These are phyloP conservation scores for Trichoderma semiorbis DNA, from an alignment of 2,329 filamentous ascomycete genomes.

Conservation along the genomic window DNA sequence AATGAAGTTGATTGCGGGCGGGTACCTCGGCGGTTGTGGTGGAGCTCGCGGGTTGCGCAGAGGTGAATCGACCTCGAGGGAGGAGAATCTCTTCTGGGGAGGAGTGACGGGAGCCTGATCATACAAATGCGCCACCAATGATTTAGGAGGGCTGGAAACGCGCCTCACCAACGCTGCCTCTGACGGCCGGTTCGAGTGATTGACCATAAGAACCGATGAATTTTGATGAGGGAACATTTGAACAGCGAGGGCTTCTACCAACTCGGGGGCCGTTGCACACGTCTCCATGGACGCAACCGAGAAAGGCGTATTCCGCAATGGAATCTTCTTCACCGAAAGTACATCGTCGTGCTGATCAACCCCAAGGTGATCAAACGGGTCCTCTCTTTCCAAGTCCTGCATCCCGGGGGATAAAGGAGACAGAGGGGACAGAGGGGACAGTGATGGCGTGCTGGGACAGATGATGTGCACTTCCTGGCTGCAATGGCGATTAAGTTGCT, in stretches of 20 bases:
- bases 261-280: conserved; percentile 57
- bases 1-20: conserved; percentile 54
- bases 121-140: conserved; percentile 34
- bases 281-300: conserved; percentile 60
- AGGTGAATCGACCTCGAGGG: conserved; percentile 58
- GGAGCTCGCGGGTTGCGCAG: conserved; percentile 60
- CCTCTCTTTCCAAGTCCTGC: conserved; percentile 27
- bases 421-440: not conserved
- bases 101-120: conserved; percentile 46
- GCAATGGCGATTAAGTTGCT: not conserved
- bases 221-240: conserved; percentile 64
- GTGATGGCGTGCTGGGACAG: not conserved
- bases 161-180: conserved; percentile 41
- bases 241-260: conserved; percentile 60
- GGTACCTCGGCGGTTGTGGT: conserved; percentile 46
- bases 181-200: conserved; percentile 51
- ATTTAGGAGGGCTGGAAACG: conserved; percentile 33
- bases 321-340: conserved; percentile 50
- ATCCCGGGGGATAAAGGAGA: not conserved
- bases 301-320: conserved; percentile 59
- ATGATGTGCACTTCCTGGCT: conserved; percentile 11
- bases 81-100: conserved; percentile 45
- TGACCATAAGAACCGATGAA: conserved; percentile 58
- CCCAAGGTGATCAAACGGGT: conserved; percentile 34
- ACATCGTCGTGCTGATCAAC: conserved; percentile 53